These are phyloP conservation scores for Scedosporium boydii DNA, from an alignment of 2,329 filamentous ascomycete genomes.

Conservation along the genomic window DNA sequence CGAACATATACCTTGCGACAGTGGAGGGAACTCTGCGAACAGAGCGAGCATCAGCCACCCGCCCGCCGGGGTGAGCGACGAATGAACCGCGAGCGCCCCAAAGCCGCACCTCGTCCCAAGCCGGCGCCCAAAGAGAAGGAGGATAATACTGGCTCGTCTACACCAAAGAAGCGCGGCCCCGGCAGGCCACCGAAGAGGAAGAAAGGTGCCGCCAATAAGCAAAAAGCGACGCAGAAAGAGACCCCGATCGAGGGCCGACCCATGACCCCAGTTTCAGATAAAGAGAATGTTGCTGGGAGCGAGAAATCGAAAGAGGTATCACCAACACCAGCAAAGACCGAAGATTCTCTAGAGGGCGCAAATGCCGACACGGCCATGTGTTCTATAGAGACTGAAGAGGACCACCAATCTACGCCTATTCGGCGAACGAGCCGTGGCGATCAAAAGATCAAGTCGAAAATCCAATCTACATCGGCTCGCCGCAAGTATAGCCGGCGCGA, in stretches of 20 bases:
- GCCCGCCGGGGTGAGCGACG: slow-evolving; percentile 78
- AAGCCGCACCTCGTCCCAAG: slow-evolving; percentile 27
- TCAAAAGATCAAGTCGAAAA: slow-evolving; percentile 41
- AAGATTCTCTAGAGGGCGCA: slow-evolving; percentile 22
- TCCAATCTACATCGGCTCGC: slow-evolving; percentile 73
- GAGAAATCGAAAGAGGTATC: neutral
- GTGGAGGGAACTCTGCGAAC: slow-evolving; percentile 88
- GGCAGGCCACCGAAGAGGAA: slow-evolving; percentile 28
- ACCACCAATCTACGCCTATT: slow-evolving; percentile 18
- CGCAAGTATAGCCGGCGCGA: slow-evolving; percentile 79
- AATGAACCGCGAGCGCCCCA: slow-evolving; percentile 46
- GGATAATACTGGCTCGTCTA: neutral
- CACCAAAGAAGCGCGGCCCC: slow-evolving; percentile 28
- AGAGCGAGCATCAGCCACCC: slow-evolving; percentile 91
- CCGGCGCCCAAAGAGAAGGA: slow-evolving; percentile 10
- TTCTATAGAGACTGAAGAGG: slow-evolving; percentile 28
- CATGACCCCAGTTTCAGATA: slow-evolving; percentile 50
- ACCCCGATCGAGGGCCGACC: slow-evolving; percentile 36
- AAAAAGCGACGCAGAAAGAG: slow-evolving; percentile 25
- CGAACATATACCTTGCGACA: slow-evolving; percentile 93
- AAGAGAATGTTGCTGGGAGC: slow-evolving; percentile 19
- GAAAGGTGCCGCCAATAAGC: slow-evolving; percentile 20
- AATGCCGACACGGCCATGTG: slow-evolving; percentile 33
- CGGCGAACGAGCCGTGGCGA: slow-evolving; percentile 40
- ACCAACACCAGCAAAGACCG: neutral